Conservation (phyloP, 2,329 filamentous ascomycete genomes). For the Teratosphaeriaceae sp. region DNA sequence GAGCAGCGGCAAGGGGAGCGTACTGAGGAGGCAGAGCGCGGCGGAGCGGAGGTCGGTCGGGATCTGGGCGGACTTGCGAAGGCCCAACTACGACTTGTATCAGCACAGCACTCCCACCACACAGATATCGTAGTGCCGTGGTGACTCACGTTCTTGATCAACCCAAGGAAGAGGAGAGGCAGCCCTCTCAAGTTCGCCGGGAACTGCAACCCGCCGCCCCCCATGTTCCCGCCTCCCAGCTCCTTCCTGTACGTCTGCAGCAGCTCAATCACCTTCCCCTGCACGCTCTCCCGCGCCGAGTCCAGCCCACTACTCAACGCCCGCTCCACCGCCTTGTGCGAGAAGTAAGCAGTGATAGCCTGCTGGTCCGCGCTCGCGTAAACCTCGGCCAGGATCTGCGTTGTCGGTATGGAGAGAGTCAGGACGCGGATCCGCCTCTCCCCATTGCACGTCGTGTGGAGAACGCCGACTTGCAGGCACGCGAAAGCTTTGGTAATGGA, state of each 20-base stretch:
- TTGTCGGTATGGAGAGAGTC: conserved; percentile 88
- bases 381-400: conserved; percentile 79
- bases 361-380: conserved; percentile 94
- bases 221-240: conserved; percentile 90
- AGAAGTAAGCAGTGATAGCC: conserved; percentile 89
- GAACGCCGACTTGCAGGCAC: conserved; percentile 86
- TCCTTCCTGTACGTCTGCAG: conserved; percentile 96
- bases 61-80: conserved; percentile 88
- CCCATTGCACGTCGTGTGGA: conserved; percentile 97
- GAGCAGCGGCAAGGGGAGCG: conserved; percentile 78
- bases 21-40: conserved; percentile 88
- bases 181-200: conserved; percentile 85
- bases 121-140: neutral
- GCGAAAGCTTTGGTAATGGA: conserved; percentile 85
- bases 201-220: conserved; percentile 84
- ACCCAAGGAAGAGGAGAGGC: conserved; percentile 81
- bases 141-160: conserved; percentile 85
- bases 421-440: conserved; percentile 92
- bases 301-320: conserved; percentile 81
- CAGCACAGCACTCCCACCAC: neutral
- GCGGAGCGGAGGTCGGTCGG: conserved; percentile 90
- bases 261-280: conserved; percentile 86
- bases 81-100: conserved; percentile 49
- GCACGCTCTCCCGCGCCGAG: conserved; percentile 80
- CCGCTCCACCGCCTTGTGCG: conserved; percentile 94